Conservation (phyloP, 2,329 filamentous ascomycete genomes). For the Trichoderma guizhouense region DNA sequence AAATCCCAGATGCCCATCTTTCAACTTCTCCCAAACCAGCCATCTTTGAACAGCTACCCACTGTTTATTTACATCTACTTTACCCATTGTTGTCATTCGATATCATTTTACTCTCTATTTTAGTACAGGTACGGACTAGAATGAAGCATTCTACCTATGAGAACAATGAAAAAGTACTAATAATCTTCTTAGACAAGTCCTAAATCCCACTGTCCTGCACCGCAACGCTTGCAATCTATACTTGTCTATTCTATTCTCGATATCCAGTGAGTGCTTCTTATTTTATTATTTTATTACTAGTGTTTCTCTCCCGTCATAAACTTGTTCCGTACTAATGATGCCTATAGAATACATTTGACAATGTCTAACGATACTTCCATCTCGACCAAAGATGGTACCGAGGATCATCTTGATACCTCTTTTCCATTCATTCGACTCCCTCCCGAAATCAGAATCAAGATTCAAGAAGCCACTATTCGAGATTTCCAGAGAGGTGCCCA, state of each 20-base stretch:
- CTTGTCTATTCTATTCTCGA: not conserved
- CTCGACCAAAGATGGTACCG: not conserved
- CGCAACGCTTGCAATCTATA: not conserved
- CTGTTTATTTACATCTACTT: not conserved
- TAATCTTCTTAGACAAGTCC: not conserved
- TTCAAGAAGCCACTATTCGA: not conserved
- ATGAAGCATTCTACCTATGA: not conserved
- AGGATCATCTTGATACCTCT: not conserved
- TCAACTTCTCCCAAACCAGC: not conserved
- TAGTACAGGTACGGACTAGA: not conserved
- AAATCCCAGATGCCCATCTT: not conserved
- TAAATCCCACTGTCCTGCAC: not conserved
- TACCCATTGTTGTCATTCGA: not conserved
- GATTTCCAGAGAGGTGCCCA: not conserved
- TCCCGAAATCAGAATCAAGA: not conserved
- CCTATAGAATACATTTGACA: not conserved
- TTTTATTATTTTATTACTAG: not conserved
- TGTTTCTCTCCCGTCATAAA: not conserved
- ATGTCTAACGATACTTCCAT: not conserved
- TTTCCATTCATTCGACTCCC: not conserved
- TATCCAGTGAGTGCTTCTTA: not conserved
- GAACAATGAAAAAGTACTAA: not conserved
- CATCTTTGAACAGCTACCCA: not conserved
- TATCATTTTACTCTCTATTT: not conserved
- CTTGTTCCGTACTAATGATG: not conserved